phyloP scores from a whole-genome alignment of 345 rosid species.

The Pelargonium nanum region DNA sequence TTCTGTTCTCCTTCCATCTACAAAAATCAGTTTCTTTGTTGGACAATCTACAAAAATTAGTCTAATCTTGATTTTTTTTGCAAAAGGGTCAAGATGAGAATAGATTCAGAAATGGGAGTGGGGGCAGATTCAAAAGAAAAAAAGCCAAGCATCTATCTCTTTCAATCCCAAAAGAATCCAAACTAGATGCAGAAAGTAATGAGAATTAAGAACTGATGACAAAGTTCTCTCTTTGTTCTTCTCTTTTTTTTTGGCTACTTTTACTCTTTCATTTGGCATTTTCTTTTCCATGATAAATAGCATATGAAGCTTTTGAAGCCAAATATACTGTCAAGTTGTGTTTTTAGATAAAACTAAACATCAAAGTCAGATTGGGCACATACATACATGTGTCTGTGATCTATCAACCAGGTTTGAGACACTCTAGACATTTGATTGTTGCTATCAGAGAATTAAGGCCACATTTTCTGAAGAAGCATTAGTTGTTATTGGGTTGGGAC shows the following conservation, averaged over 20 bases:
- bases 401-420: not conserved
- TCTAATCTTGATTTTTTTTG: no score
- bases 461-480: not conserved
- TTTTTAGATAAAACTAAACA: no score
- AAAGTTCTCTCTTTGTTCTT: not conserved
- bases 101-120: no score
- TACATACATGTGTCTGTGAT: not conserved
- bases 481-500: not conserved
- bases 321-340: not conserved
- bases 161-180: not conserved
- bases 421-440: not conserved
- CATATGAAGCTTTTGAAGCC: not conserved
- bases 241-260: not conserved
- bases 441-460: not conserved
- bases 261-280: not conserved
- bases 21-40: no score
- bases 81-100: no score
- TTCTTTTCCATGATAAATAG: not conserved
- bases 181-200: not conserved
- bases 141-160: not conserved
- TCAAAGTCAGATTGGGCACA: no score
- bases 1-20: no score
- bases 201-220: not conserved
- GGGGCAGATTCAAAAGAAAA: no score
- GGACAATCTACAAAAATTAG: no score